Evolutionary conservation across 2,329 filamentous ascomycete genomes (phyloP).

Genomic region (Scedosporium minutisporum): DNA sequence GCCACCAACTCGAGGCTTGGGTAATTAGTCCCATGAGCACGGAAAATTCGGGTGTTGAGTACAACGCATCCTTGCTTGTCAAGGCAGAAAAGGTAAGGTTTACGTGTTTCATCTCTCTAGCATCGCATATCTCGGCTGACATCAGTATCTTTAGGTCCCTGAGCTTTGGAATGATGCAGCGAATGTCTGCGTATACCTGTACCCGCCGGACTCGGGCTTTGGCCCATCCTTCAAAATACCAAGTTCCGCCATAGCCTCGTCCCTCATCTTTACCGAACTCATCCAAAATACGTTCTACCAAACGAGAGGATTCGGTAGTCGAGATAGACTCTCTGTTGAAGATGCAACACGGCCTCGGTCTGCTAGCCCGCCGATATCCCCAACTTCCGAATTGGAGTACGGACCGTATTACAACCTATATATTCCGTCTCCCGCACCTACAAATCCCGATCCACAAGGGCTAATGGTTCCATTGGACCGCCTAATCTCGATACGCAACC

Average conservation of each 20-base stretch:
- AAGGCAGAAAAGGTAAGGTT: slow-evolving; percentile 44
- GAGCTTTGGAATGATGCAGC: slow-evolving; percentile 57
- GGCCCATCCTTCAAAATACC: slow-evolving; percentile 53
- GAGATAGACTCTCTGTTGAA: slow-evolving; percentile 36
- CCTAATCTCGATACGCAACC: slow-evolving; percentile 50
- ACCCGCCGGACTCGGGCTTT: slow-evolving; percentile 36
- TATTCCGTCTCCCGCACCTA: slow-evolving; percentile 36
- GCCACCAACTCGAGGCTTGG: slow-evolving; percentile 35
- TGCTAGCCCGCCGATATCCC: slow-evolving; percentile 24
- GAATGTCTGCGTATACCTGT: slow-evolving; percentile 48
- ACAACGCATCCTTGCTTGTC: slow-evolving; percentile 41
- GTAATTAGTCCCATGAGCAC: slow-evolving; percentile 28
- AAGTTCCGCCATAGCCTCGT: slow-evolving; percentile 43
- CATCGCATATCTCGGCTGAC: not conserved
- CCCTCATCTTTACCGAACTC: slow-evolving; percentile 43
- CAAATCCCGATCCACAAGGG: slow-evolving; percentile 10
- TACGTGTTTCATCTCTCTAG: not conserved
- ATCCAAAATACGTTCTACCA: not conserved
- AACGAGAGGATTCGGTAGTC: slow-evolving; percentile 35
- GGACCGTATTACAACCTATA: slow-evolving; percentile 40
- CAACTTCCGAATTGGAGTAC: slow-evolving; percentile 23
- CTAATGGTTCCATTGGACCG: slow-evolving; percentile 30
- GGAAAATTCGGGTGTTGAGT: slow-evolving; percentile 42
- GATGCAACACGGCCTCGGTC: slow-evolving; percentile 35
- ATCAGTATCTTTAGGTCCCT: slow-evolving; percentile 37